A percentile compares a stretch with the other conserved stretches of the same genome.
Conservation (phyloP, 192 early-diverging fungal species). For the Diversispora epigaea region DNA sequence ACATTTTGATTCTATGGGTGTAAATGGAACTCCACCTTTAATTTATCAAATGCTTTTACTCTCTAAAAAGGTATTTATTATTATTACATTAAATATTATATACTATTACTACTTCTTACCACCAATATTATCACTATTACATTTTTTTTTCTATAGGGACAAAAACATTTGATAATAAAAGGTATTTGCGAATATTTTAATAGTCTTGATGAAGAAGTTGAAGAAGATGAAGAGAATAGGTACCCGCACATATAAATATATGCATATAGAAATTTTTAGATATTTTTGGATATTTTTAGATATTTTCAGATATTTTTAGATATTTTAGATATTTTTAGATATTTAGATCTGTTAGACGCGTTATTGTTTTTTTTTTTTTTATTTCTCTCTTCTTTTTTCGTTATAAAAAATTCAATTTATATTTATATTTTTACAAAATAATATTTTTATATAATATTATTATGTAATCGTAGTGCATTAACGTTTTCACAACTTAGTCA, state of each 20-base stretch:
- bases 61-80: conserved; percentile 49
- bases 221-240: neutral
- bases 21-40: conserved; percentile 61
- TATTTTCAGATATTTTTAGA: no score
- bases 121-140: neutral
- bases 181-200: conserved; percentile 64
- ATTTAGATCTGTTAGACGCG: no score
- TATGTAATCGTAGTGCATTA: neutral
- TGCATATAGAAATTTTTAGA: no score
- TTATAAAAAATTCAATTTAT: no score
- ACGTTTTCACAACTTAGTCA: conserved; percentile 46
- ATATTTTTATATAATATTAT: neutral
- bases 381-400: conserved; percentile 12
- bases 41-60: conserved; percentile 69
- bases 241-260: neutral
- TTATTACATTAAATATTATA: neutral
- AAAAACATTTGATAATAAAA: conserved; percentile 53
- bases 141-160: conserved; percentile 39
- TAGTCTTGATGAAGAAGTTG: conserved; percentile 41
- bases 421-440: neutral
- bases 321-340: no score
- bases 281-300: no score
- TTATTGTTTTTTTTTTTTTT: neutral
- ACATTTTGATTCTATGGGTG: conserved; percentile 48
- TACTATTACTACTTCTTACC: neutral